Conservation (phyloP, 768 basidiomycete species). For the Mycena alexandri region DNA sequence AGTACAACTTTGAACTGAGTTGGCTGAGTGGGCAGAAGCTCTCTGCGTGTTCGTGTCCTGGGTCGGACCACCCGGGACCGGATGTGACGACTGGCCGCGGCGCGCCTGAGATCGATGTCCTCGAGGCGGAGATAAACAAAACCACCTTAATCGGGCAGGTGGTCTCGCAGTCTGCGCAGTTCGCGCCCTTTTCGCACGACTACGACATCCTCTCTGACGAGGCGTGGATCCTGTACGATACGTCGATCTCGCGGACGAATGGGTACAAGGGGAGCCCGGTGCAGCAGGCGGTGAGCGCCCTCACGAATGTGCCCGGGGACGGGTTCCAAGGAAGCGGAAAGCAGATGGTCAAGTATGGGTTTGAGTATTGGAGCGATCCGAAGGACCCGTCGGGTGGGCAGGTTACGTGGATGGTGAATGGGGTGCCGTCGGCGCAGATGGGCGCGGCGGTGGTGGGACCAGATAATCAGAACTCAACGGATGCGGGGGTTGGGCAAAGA, state of each 20-base stretch:
- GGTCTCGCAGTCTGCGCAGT: conserved; percentile 83
- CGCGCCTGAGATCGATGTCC: conserved; percentile 86
- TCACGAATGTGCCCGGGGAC: conserved; percentile 62
- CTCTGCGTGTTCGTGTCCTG: conserved; percentile 82
- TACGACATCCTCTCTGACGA: conserved; percentile 50
- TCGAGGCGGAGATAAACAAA: conserved; percentile 82
- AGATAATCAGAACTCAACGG: conserved; percentile 52
- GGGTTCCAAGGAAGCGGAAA: conserved; percentile 72
- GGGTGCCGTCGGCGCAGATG: conserved; percentile 61
- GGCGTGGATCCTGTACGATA: conserved; percentile 50
- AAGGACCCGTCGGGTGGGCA: conserved; percentile 66
- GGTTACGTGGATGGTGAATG: conserved; percentile 83
- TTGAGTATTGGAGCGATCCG: conserved; percentile 81
- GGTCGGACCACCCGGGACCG: conserved; percentile 85
- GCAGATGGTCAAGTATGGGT: conserved; percentile 67
- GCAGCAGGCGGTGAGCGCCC: conserved; percentile 67
- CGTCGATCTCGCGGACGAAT: conserved; percentile 51
- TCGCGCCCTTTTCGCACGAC: conserved; percentile 67
- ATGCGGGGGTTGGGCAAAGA: conserved; percentile 68
- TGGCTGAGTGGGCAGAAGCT: conserved; percentile 85
- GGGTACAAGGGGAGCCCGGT: conserved; percentile 65
- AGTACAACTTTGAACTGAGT: conserved; percentile 73
- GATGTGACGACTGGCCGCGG: conserved; percentile 66
- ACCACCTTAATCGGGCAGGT: conserved; percentile 57
- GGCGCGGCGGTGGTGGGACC: conserved; percentile 64